phyloP scores from a whole-genome alignment of 768 basidiomycete genomes.

The Sarcodon sp. region DNA sequence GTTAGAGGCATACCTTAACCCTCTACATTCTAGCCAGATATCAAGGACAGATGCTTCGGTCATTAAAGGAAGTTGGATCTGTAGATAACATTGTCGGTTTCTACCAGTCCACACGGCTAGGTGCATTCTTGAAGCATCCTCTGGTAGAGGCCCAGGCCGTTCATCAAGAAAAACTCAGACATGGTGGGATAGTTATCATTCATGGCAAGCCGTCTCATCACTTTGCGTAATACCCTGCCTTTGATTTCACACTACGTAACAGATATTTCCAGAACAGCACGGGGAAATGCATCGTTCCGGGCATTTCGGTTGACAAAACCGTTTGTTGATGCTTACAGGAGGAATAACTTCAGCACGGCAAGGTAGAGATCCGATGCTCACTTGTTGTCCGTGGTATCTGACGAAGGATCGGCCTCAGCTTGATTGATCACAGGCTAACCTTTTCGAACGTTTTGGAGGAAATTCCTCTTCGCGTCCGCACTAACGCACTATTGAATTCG shows the following conservation, averaged over 20 bases:
- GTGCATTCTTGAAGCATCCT: slow-evolving; percentile 75
- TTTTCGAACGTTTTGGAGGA: slow-evolving; percentile 82
- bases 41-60: slow-evolving; percentile 74
- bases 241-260: neutral
- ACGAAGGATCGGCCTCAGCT: slow-evolving; percentile 24
- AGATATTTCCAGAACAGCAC: slow-evolving; percentile 70
- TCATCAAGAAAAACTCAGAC: slow-evolving; percentile 75
- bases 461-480: slow-evolving; percentile 74
- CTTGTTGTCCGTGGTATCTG: neutral
- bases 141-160: slow-evolving; percentile 75
- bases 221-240: neutral
- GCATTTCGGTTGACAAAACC: slow-evolving; percentile 75
- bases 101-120: slow-evolving; percentile 81
- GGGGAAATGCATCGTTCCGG: slow-evolving; percentile 80
- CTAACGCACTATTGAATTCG: slow-evolving; percentile 66
- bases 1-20: neutral
- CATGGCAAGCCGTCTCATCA: slow-evolving; percentile 40
- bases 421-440: slow-evolving; percentile 70
- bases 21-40: slow-evolving; percentile 44
- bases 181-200: slow-evolving; percentile 76
- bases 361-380: slow-evolving; percentile 37
- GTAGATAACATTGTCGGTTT: slow-evolving; percentile 91
- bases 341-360: slow-evolving; percentile 70
- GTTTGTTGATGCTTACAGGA: slow-evolving; percentile 76
- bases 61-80: slow-evolving; percentile 81